Percentiles rank a stretch among this genome's conserved stretches.
Conservation (phyloP, 192 early-diverging fungal species). For the Umbelopsis isabellina region DNA sequence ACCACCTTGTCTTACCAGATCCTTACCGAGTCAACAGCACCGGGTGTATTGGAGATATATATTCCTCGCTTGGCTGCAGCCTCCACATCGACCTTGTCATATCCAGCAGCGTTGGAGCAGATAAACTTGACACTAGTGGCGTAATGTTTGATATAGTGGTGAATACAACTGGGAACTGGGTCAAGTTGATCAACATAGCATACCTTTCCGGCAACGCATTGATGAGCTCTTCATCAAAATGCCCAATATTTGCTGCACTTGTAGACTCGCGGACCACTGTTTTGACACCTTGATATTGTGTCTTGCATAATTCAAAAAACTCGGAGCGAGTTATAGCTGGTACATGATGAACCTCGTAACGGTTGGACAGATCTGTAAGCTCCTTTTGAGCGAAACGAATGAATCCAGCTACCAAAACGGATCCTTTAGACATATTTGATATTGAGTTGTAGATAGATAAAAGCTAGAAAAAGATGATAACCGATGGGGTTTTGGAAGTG, state of each 20-base stretch:
- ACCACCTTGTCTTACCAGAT: background rate
- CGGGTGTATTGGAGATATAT: constrained; percentile 49
- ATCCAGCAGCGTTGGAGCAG: constrained; percentile 41
- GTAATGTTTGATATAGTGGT: background rate
- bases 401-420: constrained; percentile 32
- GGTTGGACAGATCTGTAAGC: constrained; percentile 23
- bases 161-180: background rate
- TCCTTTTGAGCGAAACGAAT: constrained; percentile 30
- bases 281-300: constrained; percentile 33
- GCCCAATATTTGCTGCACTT: constrained; percentile 30
- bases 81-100: constrained; percentile 43
- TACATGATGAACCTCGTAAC: constrained; percentile 25
- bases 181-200: background rate
- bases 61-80: constrained; percentile 37
- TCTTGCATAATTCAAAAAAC: constrained; percentile 33
- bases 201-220: constrained; percentile 30
- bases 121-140: constrained; percentile 31
- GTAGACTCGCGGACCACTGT: constrained; percentile 29
- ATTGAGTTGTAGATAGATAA: background rate
- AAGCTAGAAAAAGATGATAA: too few species aligned
- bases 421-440: constrained; percentile 13
- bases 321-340: constrained; percentile 37
- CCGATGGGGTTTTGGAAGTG: too few species aligned
- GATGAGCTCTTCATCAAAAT: constrained; percentile 40
- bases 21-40: constrained; percentile 38